phyloP scores from a whole-genome alignment of 805 yeast species.

The Saccharomycopsis fermentans region DNA sequence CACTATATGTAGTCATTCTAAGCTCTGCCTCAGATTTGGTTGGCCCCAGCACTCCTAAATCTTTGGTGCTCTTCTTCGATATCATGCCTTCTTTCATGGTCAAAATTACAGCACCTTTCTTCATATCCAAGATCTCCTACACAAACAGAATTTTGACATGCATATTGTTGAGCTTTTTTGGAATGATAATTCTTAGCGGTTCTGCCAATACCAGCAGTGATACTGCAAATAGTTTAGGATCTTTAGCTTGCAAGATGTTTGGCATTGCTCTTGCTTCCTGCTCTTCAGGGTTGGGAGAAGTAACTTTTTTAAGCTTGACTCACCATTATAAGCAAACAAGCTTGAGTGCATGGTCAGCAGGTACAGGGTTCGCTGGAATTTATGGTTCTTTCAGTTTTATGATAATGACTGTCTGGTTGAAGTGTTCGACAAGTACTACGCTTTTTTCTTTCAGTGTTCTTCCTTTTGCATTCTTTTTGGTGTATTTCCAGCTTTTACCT shows the following conservation, averaged over 20 bases:
- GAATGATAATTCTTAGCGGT: constrained; percentile 54
- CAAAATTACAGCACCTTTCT: constrained; percentile 57
- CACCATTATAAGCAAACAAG: constrained; percentile 58
- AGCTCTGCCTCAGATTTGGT: constrained; percentile 91
- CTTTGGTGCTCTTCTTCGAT: constrained; percentile 75
- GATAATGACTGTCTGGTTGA: constrained; percentile 59
- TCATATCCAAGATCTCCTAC: constrained; percentile 58
- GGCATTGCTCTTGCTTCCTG: constrained; percentile 76
- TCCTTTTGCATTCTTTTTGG: constrained; percentile 42
- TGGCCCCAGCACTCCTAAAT: constrained; percentile 75
- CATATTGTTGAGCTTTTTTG: constrained; percentile 50
- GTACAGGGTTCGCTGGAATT: constrained; percentile 94
- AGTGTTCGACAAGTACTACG: constrained; percentile 42
- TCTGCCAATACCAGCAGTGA: constrained; percentile 23
- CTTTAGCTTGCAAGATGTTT: constrained; percentile 34
- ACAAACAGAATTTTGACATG: constrained; percentile 40
- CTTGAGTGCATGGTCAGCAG: constrained; percentile 81
- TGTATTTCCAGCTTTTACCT: constrained; percentile 20
- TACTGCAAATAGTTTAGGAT: neutral
- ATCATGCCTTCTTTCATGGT: constrained; percentile 71
- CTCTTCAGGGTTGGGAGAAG: constrained; percentile 85
- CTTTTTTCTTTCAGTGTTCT: constrained; percentile 47
- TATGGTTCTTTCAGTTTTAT: constrained; percentile 68
- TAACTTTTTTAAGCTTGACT: constrained; percentile 78
- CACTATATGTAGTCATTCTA: constrained; percentile 81